A percentile compares a stretch with the other conserved stretches of the same genome.
phyloP scores from a whole-genome alignment of 352 stramenopile genomes.

The Globisporangium parvum region DNA sequence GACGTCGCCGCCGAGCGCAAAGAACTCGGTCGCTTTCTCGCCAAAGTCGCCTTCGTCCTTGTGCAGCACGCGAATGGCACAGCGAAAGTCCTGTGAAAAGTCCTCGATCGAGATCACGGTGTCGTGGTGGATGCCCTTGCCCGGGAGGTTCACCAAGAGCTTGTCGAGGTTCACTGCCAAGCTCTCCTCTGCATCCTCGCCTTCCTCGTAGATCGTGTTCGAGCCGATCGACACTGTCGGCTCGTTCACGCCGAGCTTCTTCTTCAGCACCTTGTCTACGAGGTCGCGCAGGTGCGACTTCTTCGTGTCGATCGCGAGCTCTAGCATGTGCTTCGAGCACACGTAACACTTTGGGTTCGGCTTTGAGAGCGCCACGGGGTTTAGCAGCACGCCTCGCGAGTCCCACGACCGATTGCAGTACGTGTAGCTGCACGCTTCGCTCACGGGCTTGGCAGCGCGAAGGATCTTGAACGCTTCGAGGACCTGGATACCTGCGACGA shows the following conservation, averaged over 20 bases:
- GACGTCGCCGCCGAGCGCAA: constrained; percentile 66
- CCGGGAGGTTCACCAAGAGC: constrained; percentile 81
- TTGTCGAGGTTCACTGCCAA: constrained; percentile 88
- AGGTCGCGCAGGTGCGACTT: constrained; percentile 74
- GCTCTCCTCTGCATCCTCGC: constrained; percentile 86
- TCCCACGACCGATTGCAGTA: constrained; percentile 93
- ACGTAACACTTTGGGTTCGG: constrained; percentile 96
- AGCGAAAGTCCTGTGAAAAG: constrained; percentile 93
- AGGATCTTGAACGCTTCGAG: constrained; percentile 83
- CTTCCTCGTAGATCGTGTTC: constrained; percentile 94
- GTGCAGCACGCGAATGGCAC: constrained; percentile 77
- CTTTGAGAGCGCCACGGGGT: constrained; percentile 82
- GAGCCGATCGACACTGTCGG: constrained; percentile 80
- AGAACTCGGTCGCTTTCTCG: constrained; percentile 67
- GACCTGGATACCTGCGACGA: constrained; percentile 94
- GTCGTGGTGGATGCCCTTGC: constrained; percentile 90
- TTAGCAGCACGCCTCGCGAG: constrained; percentile 88
- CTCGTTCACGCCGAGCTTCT: constrained; percentile 87
- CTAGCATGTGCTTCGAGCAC: constrained; percentile 91
- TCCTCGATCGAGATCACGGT: constrained; percentile 92
- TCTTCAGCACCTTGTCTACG: constrained; percentile 82
- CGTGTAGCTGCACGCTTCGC: constrained; percentile 87
- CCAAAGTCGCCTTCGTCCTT: constrained; percentile 53
- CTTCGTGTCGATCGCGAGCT: constrained; percentile 88
- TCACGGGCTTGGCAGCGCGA: constrained; percentile 51